phyloP scores from a whole-genome alignment of 1,284 basidiomycete genomes.

The Pseudozyma thailandica region DNA sequence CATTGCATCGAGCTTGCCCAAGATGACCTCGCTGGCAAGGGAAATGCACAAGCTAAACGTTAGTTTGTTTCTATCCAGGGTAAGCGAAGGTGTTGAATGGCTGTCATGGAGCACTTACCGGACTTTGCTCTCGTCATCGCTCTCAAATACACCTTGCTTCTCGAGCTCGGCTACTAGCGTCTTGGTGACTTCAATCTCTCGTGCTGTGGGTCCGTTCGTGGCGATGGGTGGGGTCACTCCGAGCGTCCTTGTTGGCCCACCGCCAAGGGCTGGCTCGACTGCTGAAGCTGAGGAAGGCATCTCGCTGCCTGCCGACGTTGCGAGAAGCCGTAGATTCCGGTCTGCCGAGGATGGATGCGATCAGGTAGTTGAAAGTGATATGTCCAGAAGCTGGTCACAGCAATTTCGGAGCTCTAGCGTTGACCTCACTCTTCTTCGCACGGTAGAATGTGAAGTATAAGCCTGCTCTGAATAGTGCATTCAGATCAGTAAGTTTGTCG shows the following conservation, averaged over 20 bases:
- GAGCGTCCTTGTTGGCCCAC: conserved; percentile 45
- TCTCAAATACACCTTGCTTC: conserved; percentile 87
- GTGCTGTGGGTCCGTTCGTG: conserved; percentile 61
- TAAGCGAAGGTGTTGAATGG: neutral
- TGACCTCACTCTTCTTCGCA: too few species aligned
- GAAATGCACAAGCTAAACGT: too few species aligned
- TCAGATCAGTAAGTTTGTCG: too few species aligned
- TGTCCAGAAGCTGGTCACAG: too few species aligned
- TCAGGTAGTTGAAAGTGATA: too few species aligned
- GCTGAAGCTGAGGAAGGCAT: conserved; percentile 49
- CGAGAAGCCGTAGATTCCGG: neutral
- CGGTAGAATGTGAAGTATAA: too few species aligned
- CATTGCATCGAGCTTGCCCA: conserved; percentile 87
- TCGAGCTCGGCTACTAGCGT: conserved; percentile 89
- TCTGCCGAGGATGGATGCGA: neutral
- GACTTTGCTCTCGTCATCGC: conserved; percentile 84
- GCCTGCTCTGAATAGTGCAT: too few species aligned
- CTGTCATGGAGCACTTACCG: conserved; percentile 75
- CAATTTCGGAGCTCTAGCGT: too few species aligned
- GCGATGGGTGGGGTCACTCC: conserved; percentile 88
- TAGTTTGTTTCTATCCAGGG: too few species aligned
- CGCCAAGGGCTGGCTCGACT: conserved; percentile 47
- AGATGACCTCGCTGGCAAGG: conserved; percentile 89
- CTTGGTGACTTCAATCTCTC: conserved; percentile 74
- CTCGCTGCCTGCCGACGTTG: neutral